Evolutionary conservation across 768 basidiomycete species (phyloP), one percentile per base, ranked within the genome.

Genomic region (Amanita exitialis): DNA sequence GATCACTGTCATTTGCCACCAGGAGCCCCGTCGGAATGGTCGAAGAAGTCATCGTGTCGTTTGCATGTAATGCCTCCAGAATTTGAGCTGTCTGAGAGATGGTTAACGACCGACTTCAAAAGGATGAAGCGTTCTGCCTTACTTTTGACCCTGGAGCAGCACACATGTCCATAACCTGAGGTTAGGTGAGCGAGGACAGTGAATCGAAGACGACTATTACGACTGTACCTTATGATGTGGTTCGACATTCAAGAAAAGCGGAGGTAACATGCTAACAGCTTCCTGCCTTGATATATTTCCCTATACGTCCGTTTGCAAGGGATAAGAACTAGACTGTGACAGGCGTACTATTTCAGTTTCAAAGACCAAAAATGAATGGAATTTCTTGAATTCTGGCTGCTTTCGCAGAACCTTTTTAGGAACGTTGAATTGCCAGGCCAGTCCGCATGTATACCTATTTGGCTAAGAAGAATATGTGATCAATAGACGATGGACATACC

Each of bases 251-350:
- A 99, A 78, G 58, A 98, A 83, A 2, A 99, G 77, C 0, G 96
- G 95, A 4, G 96, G 96, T n/a, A 99, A 72, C 96, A 99, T 99
- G 63, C 91, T 95, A 52, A 99, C 96, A 15, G 91, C 93, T 66
- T 99, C 96, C 65, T 97, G 94, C 18, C 96, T 74, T 9, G 92
- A 95, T 43, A 98, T 75, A 59, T 99, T 99, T 43, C 96, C 94
- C 91, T 94, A 57, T 3, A 18, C 32, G 0, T 25, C n/a, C 6
- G 20, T 16, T 47, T 43, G 56, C 20, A 44, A 13, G 23, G n/a
- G 25, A 10, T 7, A 35, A 32, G 42, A 16, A 23, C 18, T 49
- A 36, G 21, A 28, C 8, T 15, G 43, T 9, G 15, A 20, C 25
- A 43, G n/a, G 30, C 43, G 28, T 57, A 94, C 93, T 27, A 94